Conservation (phyloP, 2,329 filamentous ascomycete species). For the Sporothrix dimorphospora region DNA sequence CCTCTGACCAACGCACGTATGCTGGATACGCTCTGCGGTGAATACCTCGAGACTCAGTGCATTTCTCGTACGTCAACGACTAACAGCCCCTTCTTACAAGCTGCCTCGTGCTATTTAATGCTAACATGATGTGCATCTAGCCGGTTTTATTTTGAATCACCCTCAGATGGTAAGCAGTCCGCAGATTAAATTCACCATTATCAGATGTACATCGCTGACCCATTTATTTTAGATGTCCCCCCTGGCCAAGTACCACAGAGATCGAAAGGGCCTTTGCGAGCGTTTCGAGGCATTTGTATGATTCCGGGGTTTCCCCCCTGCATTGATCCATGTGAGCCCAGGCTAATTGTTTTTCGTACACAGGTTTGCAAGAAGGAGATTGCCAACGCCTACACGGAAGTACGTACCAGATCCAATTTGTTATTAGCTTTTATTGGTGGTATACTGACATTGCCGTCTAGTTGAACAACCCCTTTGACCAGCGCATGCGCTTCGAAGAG, state of each 20-base stretch:
- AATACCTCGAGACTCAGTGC: slow-evolving; percentile 93
- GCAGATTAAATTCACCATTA: background rate
- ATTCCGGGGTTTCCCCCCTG: background rate
- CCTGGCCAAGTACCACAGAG: slow-evolving; percentile 91
- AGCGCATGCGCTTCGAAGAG: slow-evolving; percentile 89
- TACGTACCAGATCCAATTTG: background rate
- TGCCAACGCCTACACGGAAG: slow-evolving; percentile 90
- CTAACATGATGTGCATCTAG: slow-evolving; percentile 23
- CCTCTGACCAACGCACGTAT: slow-evolving; percentile 93
- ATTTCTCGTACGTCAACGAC: slow-evolving; percentile 31
- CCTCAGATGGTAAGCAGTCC: slow-evolving; percentile 47
- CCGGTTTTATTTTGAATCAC: slow-evolving; percentile 36
- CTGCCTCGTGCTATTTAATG: background rate
- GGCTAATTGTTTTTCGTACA: background rate
- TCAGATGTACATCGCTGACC: slow-evolving; percentile 47
- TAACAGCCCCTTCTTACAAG: background rate
- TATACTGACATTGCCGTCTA: background rate
- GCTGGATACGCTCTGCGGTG: slow-evolving; percentile 91
- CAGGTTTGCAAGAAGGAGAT: slow-evolving; percentile 93
- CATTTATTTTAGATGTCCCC: slow-evolving; percentile 73
- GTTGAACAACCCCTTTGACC: slow-evolving; percentile 96
- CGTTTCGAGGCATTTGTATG: slow-evolving; percentile 84
- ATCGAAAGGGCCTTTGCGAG: slow-evolving; percentile 83
- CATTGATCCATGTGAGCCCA: background rate
- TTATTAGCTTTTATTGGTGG: background rate